These are phyloP conservation scores for Tuber magnatum DNA, from an alignment of 495 filamentous ascomycete genomes.

Conservation along the genomic window DNA sequence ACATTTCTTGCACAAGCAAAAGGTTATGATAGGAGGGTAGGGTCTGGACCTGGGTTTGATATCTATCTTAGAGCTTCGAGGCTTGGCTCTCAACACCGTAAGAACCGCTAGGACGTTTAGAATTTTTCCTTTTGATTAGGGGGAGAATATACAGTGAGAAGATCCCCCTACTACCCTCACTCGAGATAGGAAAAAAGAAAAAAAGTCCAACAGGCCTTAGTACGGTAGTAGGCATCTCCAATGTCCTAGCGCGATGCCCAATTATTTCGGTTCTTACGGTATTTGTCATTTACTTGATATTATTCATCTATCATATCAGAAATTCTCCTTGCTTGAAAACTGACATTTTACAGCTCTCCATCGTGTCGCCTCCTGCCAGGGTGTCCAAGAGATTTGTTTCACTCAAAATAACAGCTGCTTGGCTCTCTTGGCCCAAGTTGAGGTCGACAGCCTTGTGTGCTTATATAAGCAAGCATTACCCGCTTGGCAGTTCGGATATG, in stretches of 20 bases:
- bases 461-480: slow-evolving; percentile 1
- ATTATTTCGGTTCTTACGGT: too few relatives aligned
- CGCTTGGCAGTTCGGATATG: not conserved
- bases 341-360: too few relatives aligned
- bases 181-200: too few relatives aligned
- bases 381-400: not conserved
- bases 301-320: not conserved
- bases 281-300: not conserved
- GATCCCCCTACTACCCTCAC: too few relatives aligned
- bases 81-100: not conserved
- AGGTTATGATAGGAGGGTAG: not conserved
- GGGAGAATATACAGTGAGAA: too few relatives aligned
- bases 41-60: not conserved
- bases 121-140: too few relatives aligned
- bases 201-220: too few relatives aligned
- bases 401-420: too few relatives aligned
- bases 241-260: too few relatives aligned
- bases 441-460: not conserved
- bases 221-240: too few relatives aligned
- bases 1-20: not conserved
- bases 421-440: not conserved
- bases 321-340: not conserved
- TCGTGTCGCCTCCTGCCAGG: not conserved
- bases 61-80: not conserved
- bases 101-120: too few relatives aligned